A percentile compares a stretch with the other conserved stretches of the same genome.
Evolutionary conservation across 163 green algal species (phyloP).

Genomic region (Scenedesmus sp.): DNA sequence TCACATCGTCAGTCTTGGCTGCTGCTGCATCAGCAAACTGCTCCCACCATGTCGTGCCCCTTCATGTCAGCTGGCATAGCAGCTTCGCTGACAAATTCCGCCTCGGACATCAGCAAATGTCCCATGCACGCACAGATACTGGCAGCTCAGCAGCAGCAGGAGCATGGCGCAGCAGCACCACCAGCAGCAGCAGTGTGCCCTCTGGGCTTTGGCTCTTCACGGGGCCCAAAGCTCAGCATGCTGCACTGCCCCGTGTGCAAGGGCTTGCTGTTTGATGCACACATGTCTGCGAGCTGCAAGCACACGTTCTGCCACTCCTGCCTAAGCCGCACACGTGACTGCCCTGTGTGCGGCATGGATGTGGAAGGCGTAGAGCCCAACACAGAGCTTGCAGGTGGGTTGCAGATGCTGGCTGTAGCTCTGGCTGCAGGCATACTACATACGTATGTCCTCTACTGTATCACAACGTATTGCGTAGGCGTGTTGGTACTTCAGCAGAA

Average conservation of each 20-base stretch:
- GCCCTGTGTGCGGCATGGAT: conserved; percentile 69
- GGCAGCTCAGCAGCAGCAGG: background rate
- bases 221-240: background rate
- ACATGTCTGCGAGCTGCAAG: conserved; percentile 39
- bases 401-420: too few species aligned
- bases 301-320: conserved; percentile 64
- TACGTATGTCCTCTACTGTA: too few species aligned
- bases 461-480: too few species aligned
- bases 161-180: background rate
- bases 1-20: background rate
- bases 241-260: conserved; percentile 63
- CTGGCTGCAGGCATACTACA: too few species aligned
- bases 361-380: conserved; percentile 56
- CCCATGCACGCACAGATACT: background rate
- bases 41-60: conserved; percentile 22
- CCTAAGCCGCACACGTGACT: conserved; percentile 62
- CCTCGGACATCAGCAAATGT: background rate
- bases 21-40: background rate
- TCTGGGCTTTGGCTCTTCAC: conserved; percentile 43
- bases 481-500: background rate
- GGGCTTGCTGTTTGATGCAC: conserved; percentile 57
- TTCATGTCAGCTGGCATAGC: conserved; percentile 12
- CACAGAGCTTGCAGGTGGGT: conserved; percentile 52
- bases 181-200: conserved; percentile 41
- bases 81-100: background rate